phyloP scores from a whole-genome alignment of 2,329 filamentous ascomycete genomes.

The Penicillium sp. region DNA sequence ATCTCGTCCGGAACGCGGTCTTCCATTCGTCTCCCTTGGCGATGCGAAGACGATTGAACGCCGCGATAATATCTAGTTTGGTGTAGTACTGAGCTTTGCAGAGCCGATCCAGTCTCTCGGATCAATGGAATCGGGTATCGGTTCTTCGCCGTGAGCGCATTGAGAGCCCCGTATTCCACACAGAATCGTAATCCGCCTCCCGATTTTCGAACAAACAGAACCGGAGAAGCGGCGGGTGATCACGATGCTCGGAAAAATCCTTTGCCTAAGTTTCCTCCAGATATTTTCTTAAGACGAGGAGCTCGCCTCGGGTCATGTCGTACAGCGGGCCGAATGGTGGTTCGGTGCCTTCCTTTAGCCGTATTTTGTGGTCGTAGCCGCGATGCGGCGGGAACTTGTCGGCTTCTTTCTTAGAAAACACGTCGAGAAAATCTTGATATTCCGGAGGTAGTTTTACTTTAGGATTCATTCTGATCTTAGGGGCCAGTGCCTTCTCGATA shows the following conservation, averaged over 20 bases:
- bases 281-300: too few relatives aligned
- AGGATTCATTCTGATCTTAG: too few relatives aligned
- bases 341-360: too few relatives aligned
- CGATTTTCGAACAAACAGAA: constrained; percentile 8
- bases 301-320: too few relatives aligned
- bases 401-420: too few relatives aligned
- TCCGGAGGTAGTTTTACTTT: too few relatives aligned
- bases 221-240: background rate
- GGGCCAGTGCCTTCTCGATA: too few relatives aligned
- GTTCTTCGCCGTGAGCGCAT: constrained; percentile 35
- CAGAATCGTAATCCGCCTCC: constrained; percentile 19
- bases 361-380: too few relatives aligned
- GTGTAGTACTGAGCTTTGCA: constrained; percentile 4
- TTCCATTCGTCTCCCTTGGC: background rate
- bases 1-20: background rate
- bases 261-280: constrained; percentile 3
- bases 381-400: too few relatives aligned
- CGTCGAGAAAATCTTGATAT: too few relatives aligned
- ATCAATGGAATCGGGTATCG: constrained; percentile 28
- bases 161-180: constrained; percentile 33
- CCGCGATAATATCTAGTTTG: background rate
- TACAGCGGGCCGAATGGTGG: too few relatives aligned
- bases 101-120: constrained; percentile 22
- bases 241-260: constrained; percentile 5
- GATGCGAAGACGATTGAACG: background rate